These are phyloP conservation scores for Plantago major DNA, from an alignment of 257 asterid species.

Conservation along the genomic window DNA sequence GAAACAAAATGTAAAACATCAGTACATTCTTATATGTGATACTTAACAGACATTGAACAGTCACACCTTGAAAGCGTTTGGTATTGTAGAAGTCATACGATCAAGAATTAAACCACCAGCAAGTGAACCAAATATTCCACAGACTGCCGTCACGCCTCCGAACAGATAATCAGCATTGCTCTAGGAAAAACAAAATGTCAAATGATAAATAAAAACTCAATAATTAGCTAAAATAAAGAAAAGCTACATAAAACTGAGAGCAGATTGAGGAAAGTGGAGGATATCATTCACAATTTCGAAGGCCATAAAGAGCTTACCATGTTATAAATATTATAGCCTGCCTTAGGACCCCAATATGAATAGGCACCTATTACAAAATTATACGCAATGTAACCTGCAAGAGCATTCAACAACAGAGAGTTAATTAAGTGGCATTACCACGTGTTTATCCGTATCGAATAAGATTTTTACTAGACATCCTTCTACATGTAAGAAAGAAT, in stretches of 20 bases:
- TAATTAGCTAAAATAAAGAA: background rate
- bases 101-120: constrained; percentile 83
- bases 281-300: background rate
- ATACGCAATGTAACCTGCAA: constrained; percentile 85
- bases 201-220: background rate
- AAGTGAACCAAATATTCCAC: constrained; percentile 80
- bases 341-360: constrained; percentile 99
- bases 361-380: constrained; percentile 96
- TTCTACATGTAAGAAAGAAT: background rate
- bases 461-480: background rate
- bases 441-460: too few species aligned
- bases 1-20: background rate
- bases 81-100: constrained; percentile 59
- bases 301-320: constrained; percentile 49
- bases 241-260: background rate
- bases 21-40: background rate
- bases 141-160: constrained; percentile 79
- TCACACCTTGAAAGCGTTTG: constrained; percentile 87
- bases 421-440: constrained; percentile 4
- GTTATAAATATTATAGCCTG: constrained; percentile 87
- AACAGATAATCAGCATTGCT: constrained; percentile 77
- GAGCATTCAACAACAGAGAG: constrained; percentile 16
- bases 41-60: background rate
- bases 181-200: constrained; percentile 31
- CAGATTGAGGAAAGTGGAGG: background rate